Conservation (phyloP, 192 early-diverging fungal genomes). For the Podila epicladia region DNA sequence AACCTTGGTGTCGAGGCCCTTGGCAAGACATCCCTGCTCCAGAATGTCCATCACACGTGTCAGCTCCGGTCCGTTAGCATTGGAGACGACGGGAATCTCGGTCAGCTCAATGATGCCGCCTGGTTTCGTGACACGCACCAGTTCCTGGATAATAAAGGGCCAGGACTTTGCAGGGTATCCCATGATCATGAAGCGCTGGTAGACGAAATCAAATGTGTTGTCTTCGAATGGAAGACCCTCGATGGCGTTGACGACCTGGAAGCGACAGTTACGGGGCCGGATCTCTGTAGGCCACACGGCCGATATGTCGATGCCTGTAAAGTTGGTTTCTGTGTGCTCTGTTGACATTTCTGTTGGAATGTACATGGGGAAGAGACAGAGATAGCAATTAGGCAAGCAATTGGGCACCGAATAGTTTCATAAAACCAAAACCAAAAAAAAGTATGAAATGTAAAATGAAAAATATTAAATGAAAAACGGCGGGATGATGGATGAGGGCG, state of each 20-base stretch:
- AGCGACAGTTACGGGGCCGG: constrained; percentile 48
- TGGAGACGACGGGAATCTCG: constrained; percentile 45
- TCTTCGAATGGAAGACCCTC: constrained; percentile 54
- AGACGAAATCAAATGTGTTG: constrained; percentile 63
- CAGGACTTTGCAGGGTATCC: constrained; percentile 54
- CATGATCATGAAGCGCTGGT: constrained; percentile 52
- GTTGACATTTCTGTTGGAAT: constrained; percentile 56
- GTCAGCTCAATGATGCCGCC: constrained; percentile 61
- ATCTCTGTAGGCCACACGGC: constrained; percentile 51
- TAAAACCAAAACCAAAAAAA: too few relatives aligned
- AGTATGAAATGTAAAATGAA: too few relatives aligned
- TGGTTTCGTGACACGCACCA: constrained; percentile 62
- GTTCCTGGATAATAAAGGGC: constrained; percentile 54
- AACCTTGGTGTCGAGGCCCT: constrained; percentile 33
- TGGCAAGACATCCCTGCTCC: constrained; percentile 21
- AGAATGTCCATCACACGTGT: constrained; percentile 31
- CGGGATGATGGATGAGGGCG: too few relatives aligned
- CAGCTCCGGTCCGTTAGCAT: constrained; percentile 41
- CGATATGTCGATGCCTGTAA: constrained; percentile 61
- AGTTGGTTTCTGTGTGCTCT: constrained; percentile 53
- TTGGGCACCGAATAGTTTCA: too few relatives aligned
- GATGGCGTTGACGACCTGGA: constrained; percentile 36
- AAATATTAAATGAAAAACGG: too few relatives aligned
- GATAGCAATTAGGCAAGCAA: too few relatives aligned
- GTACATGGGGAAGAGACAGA: neutral